Percentiles rank a stretch among this genome's conserved stretches.
phyloP scores from a whole-genome alignment of 2,329 filamentous ascomycete species.

The Botrytis tulipae region DNA sequence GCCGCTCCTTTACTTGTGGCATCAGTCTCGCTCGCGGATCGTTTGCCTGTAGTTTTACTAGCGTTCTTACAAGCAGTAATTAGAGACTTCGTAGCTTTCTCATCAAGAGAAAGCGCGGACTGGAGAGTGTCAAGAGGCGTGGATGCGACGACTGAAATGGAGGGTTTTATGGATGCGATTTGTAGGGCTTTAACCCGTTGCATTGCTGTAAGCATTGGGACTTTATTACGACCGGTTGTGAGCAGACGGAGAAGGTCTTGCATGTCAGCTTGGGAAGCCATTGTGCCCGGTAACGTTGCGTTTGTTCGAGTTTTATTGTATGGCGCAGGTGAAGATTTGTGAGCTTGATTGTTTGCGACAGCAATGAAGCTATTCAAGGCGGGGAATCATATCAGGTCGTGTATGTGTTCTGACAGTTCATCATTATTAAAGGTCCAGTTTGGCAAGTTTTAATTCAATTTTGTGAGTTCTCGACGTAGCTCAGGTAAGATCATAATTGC shows the following conservation, averaged over 20 bases:
- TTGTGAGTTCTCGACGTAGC: background rate
- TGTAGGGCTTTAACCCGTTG: conserved; percentile 57
- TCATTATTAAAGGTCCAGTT: background rate
- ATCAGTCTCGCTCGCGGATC: conserved; percentile 25
- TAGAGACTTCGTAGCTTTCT: conserved; percentile 37
- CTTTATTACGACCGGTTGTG: conserved; percentile 52
- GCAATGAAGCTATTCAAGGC: background rate
- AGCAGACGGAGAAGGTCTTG: conserved; percentile 61
- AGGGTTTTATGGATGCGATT: conserved; percentile 46
- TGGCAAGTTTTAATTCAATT: background rate
- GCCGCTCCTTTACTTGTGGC: conserved; percentile 19
- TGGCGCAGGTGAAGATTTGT: background rate
- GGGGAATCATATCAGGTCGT: background rate
- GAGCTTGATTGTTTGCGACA: background rate
- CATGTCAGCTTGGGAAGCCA: conserved; percentile 45
- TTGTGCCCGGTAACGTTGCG: background rate
- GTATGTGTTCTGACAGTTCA: background rate
- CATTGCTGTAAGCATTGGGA: conserved; percentile 60
- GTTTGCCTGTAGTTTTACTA: conserved; percentile 31
- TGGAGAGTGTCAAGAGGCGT: conserved; percentile 29
- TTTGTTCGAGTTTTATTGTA: background rate
- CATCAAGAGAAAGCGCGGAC: conserved; percentile 32
- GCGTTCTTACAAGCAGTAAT: conserved; percentile 35
- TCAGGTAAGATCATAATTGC: background rate
- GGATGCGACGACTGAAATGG: conserved; percentile 34